Percentiles rank a stretch among this genome's conserved stretches.
Evolutionary conservation across 2,329 filamentous ascomycete species (phyloP).

Genomic region (Truncatella angustata): DNA sequence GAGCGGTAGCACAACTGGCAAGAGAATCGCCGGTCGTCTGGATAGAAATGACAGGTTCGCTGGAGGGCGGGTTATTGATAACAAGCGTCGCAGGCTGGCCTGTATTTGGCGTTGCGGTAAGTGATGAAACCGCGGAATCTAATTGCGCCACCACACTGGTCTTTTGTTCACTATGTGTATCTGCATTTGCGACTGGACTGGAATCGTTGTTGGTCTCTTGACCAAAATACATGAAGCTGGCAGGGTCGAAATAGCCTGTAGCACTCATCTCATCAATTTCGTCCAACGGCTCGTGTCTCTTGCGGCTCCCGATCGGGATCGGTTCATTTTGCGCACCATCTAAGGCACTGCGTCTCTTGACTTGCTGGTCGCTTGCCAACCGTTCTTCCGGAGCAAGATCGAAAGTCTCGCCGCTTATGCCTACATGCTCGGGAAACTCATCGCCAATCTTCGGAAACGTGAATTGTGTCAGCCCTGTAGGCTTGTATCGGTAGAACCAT

Average conservation of each 20-base stretch:
- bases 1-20: not conserved
- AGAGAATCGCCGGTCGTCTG: not conserved
- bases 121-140: not conserved
- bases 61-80: not conserved
- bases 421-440: constrained; percentile 54
- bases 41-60: not conserved
- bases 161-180: constrained; percentile 5
- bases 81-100: not conserved
- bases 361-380: constrained; percentile 50
- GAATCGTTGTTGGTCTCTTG: constrained; percentile 44
- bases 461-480: constrained; percentile 54
- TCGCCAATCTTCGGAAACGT: constrained; percentile 57
- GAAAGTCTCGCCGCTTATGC: constrained; percentile 32
- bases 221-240: constrained; percentile 52
- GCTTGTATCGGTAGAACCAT: constrained; percentile 57
- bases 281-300: constrained; percentile 15
- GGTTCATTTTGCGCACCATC: constrained; percentile 15
- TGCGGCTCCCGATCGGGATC: constrained; percentile 16
- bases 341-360: constrained; percentile 33
- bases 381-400: constrained; percentile 50
- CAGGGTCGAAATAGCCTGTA: constrained; percentile 46
- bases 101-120: not conserved
- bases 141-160: not conserved
- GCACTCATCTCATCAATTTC: constrained; percentile 32
- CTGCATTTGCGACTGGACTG: constrained; percentile 40